phyloP scores from a whole-genome alignment of 2,329 filamentous ascomycete genomes.

The Aspergillus fructus region DNA sequence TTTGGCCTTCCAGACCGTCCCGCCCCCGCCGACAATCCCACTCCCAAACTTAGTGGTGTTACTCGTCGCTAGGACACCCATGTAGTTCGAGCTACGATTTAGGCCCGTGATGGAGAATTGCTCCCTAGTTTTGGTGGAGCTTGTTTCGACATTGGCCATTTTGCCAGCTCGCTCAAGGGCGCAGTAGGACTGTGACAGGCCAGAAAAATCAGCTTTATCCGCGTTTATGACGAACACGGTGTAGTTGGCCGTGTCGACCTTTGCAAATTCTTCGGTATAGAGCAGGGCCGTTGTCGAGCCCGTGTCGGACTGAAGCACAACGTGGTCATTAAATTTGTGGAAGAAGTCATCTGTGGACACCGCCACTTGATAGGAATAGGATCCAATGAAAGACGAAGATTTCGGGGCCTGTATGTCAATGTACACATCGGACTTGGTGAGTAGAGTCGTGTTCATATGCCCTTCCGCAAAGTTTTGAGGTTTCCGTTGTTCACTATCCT shows the following conservation, averaged over 20 bases:
- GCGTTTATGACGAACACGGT: slow-evolving; percentile 72
- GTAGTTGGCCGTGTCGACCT: slow-evolving; percentile 65
- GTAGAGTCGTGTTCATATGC: slow-evolving; percentile 64
- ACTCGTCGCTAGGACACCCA: slow-evolving; percentile 68
- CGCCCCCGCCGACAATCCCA: slow-evolving; percentile 67
- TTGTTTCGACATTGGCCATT: slow-evolving; percentile 58
- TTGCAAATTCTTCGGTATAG: slow-evolving; percentile 61
- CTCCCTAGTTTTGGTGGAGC: slow-evolving; percentile 71
- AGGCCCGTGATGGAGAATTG: slow-evolving; percentile 83
- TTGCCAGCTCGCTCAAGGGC: slow-evolving; percentile 68
- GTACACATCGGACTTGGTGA: slow-evolving; percentile 67
- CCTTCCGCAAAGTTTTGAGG: slow-evolving; percentile 62
- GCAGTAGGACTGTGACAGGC: slow-evolving; percentile 78
- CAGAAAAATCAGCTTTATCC: slow-evolving; percentile 60
- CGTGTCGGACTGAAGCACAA: slow-evolving; percentile 70
- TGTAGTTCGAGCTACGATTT: slow-evolving; percentile 69
- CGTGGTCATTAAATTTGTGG: slow-evolving; percentile 56
- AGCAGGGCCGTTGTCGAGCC: slow-evolving; percentile 77
- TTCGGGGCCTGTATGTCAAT: slow-evolving; percentile 73
- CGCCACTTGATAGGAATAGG: slow-evolving; percentile 79
- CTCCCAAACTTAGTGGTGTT: slow-evolving; percentile 56
- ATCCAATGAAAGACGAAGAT: slow-evolving; percentile 60
- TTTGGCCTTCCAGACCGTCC: slow-evolving; percentile 69
- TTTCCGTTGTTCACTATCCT: slow-evolving; percentile 41
- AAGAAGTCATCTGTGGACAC: slow-evolving; percentile 78